These are phyloP conservation scores for Houttuynia cordata DNA, from an alignment of 164 flowering plant species.

Conservation along the genomic window DNA sequence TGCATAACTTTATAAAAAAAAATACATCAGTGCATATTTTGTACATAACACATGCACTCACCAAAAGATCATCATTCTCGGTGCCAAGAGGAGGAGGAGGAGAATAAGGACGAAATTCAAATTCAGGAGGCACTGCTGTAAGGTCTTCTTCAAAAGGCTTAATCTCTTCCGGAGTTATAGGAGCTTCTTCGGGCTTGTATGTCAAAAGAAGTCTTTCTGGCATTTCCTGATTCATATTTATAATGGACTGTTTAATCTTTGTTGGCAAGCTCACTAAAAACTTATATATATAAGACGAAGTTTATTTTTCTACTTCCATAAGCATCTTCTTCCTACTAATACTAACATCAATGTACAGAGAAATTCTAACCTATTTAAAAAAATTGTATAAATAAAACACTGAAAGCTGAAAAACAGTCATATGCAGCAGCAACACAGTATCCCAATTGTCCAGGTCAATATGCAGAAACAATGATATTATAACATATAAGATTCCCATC, in stretches of 20 bases:
- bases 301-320: too few species aligned
- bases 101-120: slow-evolving; percentile 23
- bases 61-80: slow-evolving; percentile 85
- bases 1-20: neutral
- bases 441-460: too few species aligned
- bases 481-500: too few species aligned
- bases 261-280: too few species aligned
- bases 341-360: too few species aligned
- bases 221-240: slow-evolving; percentile 31
- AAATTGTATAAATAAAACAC: too few species aligned
- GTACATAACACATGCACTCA: slow-evolving; percentile 13
- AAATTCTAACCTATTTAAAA: too few species aligned
- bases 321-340: too few species aligned
- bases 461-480: too few species aligned
- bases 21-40: neutral
- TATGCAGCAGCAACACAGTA: too few species aligned
- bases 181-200: slow-evolving; percentile 63
- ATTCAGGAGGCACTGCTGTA: slow-evolving; percentile 15
- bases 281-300: too few species aligned
- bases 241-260: neutral
- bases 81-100: slow-evolving; percentile 21
- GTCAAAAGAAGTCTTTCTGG: slow-evolving; percentile 85
- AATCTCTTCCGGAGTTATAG: slow-evolving; percentile 36
- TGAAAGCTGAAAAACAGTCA: too few species aligned
- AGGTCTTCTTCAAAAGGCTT: slow-evolving; percentile 14